phyloP scores from a whole-genome alignment of 768 basidiomycete species.

The Trametes meyenii region DNA sequence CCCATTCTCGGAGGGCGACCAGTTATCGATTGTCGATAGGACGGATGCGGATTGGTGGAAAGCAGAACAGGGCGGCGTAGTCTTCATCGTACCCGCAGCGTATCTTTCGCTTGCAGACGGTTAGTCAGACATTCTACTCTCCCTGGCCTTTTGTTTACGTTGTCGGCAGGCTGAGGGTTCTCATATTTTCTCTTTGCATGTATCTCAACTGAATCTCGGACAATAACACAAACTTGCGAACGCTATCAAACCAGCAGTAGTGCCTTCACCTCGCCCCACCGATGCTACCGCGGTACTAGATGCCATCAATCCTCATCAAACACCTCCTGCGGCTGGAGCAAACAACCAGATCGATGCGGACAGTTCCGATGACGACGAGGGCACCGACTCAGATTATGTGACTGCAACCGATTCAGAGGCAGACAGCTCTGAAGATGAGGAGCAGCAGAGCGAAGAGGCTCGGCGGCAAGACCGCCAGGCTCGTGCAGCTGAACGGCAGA shows the following conservation, averaged over 20 bases:
- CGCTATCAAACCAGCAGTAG: slow-evolving; percentile 3
- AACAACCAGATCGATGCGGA: slow-evolving; percentile 14
- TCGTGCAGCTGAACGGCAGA: slow-evolving; percentile 73
- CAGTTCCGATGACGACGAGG: slow-evolving; percentile 34
- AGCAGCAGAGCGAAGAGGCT: slow-evolving; percentile 42
- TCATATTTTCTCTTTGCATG: slow-evolving; percentile 53
- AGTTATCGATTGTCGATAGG: slow-evolving; percentile 76
- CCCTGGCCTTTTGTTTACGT: slow-evolving; percentile 65
- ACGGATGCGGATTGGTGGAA: slow-evolving; percentile 96
- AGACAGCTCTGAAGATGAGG: slow-evolving; percentile 39
- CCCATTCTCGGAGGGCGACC: slow-evolving; percentile 82
- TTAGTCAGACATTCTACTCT: slow-evolving; percentile 68
- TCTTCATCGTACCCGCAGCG: slow-evolving; percentile 90
- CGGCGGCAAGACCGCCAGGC: slow-evolving; percentile 56
- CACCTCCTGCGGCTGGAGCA: not conserved
- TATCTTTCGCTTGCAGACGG: slow-evolving; percentile 88
- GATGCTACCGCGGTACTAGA: not conserved
- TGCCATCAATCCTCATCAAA: not conserved
- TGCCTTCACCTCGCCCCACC: not conserved
- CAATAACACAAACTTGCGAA: slow-evolving; percentile 22
- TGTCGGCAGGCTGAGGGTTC: slow-evolving; percentile 79
- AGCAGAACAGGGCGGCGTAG: slow-evolving; percentile 81
- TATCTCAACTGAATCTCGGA: slow-evolving; percentile 31
- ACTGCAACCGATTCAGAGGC: slow-evolving; percentile 47
- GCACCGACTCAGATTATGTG: slow-evolving; percentile 45